A percentile compares a stretch with the other conserved stretches of the same genome.
Evolutionary conservation across 192 early-diverging fungal genomes (phyloP).

Genomic region (Geranomyces variabilis): DNA sequence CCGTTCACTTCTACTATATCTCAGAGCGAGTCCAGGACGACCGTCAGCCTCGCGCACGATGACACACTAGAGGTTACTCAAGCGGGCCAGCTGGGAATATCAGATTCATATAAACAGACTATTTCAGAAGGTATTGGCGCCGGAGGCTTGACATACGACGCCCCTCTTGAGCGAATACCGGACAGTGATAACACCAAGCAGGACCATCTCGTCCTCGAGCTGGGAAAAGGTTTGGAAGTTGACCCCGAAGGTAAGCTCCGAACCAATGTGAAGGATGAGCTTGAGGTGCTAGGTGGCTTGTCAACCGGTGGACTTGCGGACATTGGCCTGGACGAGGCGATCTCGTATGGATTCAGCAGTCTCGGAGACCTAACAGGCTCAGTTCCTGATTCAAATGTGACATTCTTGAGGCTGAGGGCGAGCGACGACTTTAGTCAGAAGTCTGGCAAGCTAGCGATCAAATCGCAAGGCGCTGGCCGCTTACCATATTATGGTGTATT

Average conservation of each 20-base stretch:
- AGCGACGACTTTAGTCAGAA: conserved; percentile 4
- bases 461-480: background rate
- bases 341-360: background rate
- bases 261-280: background rate
- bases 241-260: background rate
- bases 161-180: no score
- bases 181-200: no score
- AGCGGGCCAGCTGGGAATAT: background rate
- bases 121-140: no score
- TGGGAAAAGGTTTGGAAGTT: background rate
- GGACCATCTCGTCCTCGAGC: background rate
- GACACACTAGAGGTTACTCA: background rate
- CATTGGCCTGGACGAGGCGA: background rate
- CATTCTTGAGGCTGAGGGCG: background rate
- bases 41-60: background rate
- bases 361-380: background rate
- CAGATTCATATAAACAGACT: no score
- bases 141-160: no score
- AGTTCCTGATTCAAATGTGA: background rate
- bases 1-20: background rate
- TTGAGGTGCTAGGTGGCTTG: background rate
- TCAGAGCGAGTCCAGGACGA: background rate
- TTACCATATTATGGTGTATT: background rate
- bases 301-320: background rate
- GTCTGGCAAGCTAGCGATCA: background rate